These are phyloP conservation scores for Talaromyces sp. DNA, from an alignment of 2,329 filamentous ascomycete genomes.

Conservation along the genomic window DNA sequence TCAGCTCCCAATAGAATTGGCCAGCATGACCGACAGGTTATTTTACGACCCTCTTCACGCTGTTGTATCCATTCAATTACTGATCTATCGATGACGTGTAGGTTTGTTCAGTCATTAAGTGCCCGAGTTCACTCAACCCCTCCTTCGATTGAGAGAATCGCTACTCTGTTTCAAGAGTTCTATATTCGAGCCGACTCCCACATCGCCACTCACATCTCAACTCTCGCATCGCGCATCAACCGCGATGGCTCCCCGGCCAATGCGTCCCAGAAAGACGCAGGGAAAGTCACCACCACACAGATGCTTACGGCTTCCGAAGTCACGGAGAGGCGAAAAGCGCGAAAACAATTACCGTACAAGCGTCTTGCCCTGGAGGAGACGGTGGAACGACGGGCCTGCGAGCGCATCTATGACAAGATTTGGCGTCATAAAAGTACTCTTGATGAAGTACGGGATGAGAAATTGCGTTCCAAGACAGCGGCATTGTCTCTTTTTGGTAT, in stretches of 20 bases:
- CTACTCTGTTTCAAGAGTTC: slow-evolving; percentile 90
- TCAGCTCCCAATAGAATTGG: slow-evolving; percentile 87
- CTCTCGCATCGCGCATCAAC: slow-evolving; percentile 67
- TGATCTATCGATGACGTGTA: slow-evolving; percentile 28
- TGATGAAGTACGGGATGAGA: slow-evolving; percentile 92
- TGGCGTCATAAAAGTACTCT: slow-evolving; percentile 88
- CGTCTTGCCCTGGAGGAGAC: slow-evolving; percentile 76
- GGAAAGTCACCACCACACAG: slow-evolving; percentile 54
- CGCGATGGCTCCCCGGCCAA: slow-evolving; percentile 52
- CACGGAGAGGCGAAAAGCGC: slow-evolving; percentile 68
- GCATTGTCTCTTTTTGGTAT: slow-evolving; percentile 89
- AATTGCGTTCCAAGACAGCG: slow-evolving; percentile 87
- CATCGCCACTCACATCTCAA: slow-evolving; percentile 79
- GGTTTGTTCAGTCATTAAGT: slow-evolving; percentile 84
- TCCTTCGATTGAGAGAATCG: slow-evolving; percentile 73
- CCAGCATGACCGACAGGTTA: slow-evolving; percentile 83
- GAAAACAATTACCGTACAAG: slow-evolving; percentile 73
- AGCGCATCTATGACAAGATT: slow-evolving; percentile 78
- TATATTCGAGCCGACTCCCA: slow-evolving; percentile 75
- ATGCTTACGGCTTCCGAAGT: slow-evolving; percentile 90
- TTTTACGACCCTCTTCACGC: neutral
- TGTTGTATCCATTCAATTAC: neutral
- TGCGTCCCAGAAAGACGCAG: slow-evolving; percentile 49
- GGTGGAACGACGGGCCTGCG: slow-evolving; percentile 78
- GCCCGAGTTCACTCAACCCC: slow-evolving; percentile 82